Evolutionary conservation across 495 filamentous ascomycete species (phyloP), one percentile per base, ranked within the genome.

Genomic region (Geoglossum glabrum): DNA sequence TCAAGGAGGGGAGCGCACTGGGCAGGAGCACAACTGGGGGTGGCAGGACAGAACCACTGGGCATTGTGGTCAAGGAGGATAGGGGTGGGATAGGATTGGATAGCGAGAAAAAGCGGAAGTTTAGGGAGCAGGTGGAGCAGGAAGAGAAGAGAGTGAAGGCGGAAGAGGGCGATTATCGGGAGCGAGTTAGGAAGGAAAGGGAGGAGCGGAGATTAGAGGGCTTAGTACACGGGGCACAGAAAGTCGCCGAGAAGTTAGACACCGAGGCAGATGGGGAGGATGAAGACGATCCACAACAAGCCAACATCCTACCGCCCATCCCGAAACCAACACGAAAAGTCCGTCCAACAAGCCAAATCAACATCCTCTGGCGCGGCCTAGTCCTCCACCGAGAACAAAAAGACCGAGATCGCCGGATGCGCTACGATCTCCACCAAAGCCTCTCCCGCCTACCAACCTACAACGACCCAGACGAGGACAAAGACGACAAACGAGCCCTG

Each of bases 71-170:
- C 61, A 94, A 93, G 65, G 84, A 90, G 36, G 85, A 83, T 61
- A 61, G 85, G 19, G 81, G 81, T n/a, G 92, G 92, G 0, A 90
- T 98, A 59, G 92, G 92, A 0, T 67, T 89, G 57, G 85, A 88
- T 57, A 80, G 73, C 26, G 86, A 93, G 69, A 79, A 81, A 66
- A 95, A 93, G 72, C 71, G 87, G 50, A 90, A 87, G 66, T 72
- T 94, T 27, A 69, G 76, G 11, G 87, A 89, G 68, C 79, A 74
- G 45, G 66, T 71, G 0, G 79, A 76, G 49, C 67, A 67, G 50
- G 64, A 64, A 54, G 71, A 65, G 27, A 86, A 85, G 66, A 80
- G 77, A 64, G 71, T 76, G 27, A 83, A 81, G 67, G 74, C 71
- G 59, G 78, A 80, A 3, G 84, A 88, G 67, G 80, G 73, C 1